phyloP scores from a whole-genome alignment of 2,329 filamentous ascomycete species.

The Xylaria sp. region DNA sequence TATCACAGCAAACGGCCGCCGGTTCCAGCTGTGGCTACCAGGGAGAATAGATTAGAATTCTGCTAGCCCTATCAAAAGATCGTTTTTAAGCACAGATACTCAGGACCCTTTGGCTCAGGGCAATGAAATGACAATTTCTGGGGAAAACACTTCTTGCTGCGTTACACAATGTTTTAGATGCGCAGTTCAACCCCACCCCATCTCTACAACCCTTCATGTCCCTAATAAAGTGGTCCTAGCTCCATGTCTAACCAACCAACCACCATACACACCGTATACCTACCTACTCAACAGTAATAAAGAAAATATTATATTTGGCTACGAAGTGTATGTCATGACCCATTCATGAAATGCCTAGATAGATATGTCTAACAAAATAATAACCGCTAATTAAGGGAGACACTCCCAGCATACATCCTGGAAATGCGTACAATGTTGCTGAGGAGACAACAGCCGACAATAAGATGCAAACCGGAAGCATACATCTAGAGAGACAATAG shows the following conservation, averaged over 20 bases:
- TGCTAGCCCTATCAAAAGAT: background rate
- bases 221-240: slow-evolving; percentile 1
- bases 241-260: background rate
- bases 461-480: background rate
- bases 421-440: background rate
- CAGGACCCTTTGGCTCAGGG: background rate
- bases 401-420: background rate
- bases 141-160: background rate
- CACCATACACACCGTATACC: no score
- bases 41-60: slow-evolving; percentile 5
- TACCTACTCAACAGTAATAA: background rate
- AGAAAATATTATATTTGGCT: background rate
- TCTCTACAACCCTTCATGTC: background rate
- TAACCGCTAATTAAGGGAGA: background rate
- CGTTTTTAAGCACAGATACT: background rate
- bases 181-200: background rate
- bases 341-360: background rate
- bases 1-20: slow-evolving; percentile 19
- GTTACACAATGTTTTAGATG: background rate
- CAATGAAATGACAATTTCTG: background rate
- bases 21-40: background rate
- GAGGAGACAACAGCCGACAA: background rate
- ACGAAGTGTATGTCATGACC: background rate
- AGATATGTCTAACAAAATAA: background rate
- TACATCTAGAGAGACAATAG: background rate